Evolutionary conservation across 495 filamentous ascomycete species (phyloP).

Genomic region (Neurospora terricola): DNA sequence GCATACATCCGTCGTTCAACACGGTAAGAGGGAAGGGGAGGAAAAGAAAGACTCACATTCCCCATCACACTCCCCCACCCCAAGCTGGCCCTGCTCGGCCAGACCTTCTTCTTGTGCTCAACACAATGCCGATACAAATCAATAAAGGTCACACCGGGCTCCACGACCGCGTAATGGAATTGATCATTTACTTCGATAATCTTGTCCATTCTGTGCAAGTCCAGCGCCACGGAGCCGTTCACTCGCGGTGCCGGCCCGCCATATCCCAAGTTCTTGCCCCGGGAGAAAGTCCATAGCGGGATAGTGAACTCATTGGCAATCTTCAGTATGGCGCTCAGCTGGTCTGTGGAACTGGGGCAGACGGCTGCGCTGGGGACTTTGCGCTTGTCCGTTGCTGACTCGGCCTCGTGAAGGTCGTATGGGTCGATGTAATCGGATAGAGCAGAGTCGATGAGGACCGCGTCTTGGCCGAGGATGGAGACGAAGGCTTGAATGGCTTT

Average conservation of each 20-base stretch:
- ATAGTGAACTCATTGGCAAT: conserved; percentile 35
- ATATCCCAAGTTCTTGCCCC: conserved; percentile 46
- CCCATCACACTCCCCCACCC: conserved; percentile 49
- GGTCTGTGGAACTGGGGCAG: conserved; percentile 26
- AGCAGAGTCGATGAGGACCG: conserved; percentile 25
- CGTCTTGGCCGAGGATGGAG: conserved; percentile 18
- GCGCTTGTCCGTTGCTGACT: conserved; percentile 9
- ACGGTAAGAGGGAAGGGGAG: not conserved
- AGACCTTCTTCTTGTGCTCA: conserved; percentile 38
- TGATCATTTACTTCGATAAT: conserved; percentile 47
- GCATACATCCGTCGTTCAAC: not conserved
- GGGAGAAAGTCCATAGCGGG: conserved; percentile 42
- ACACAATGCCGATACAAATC: conserved; percentile 43
- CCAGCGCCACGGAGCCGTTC: conserved; percentile 42
- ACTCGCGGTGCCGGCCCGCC: conserved; percentile 47
- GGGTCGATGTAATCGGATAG: conserved; percentile 37
- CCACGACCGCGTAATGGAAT: conserved; percentile 42
- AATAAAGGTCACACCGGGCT: conserved; percentile 47
- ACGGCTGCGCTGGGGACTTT: conserved; percentile 35
- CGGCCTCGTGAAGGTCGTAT: conserved; percentile 29
- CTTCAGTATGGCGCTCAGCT: conserved; percentile 32
- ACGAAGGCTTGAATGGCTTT: conserved; percentile 20
- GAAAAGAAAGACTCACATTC: conserved; percentile 28
- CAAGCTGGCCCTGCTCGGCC: conserved; percentile 45
- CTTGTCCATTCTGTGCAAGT: conserved; percentile 46